Percentiles rank a stretch among this genome's conserved stretches.
Evolutionary conservation across 2,329 filamentous ascomycete genomes (phyloP).

Genomic region (Neonectria ditissima): DNA sequence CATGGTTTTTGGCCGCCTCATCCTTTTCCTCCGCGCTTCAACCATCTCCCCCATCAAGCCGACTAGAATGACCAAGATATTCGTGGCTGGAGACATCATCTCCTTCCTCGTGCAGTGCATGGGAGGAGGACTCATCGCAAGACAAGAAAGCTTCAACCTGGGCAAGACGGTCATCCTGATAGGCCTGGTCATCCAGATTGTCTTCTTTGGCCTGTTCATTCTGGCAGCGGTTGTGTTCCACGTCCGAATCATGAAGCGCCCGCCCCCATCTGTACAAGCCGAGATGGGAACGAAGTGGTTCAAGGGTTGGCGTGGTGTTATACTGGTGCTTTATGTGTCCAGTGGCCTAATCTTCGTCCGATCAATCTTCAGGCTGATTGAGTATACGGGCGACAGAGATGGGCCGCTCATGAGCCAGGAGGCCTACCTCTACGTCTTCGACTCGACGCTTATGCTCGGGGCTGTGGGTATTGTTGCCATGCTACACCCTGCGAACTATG

Average conservation of each 20-base stretch:
- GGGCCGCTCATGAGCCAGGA: conserved; percentile 12
- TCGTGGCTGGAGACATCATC: conserved; percentile 10
- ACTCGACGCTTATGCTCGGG: conserved; percentile 17
- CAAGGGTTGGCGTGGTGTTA: conserved; percentile 9
- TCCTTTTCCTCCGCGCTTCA: too few species aligned
- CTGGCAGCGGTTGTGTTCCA: conserved; percentile 5
- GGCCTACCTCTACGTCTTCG: conserved; percentile 21
- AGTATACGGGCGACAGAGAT: conserved; percentile 15
- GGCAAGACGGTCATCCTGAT: conserved; percentile 15
- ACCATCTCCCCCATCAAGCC: conserved; percentile 4
- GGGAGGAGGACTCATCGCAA: neutral
- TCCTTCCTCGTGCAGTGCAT: conserved; percentile 9
- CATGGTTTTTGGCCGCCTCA: too few species aligned
- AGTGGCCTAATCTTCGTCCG: conserved; percentile 20
- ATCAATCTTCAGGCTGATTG: conserved; percentile 19
- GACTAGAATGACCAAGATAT: conserved; percentile 12
- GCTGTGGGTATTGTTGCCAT: too few species aligned
- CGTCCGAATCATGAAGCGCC: conserved; percentile 1
- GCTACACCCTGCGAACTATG: conserved; percentile 12
- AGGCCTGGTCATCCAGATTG: conserved; percentile 7
- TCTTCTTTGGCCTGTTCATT: conserved; percentile 14
- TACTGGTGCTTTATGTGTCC: conserved; percentile 5
- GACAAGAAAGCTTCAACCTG: neutral
- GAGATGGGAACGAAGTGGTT: neutral
- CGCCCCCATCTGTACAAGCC: neutral